A percentile compares a stretch with the other conserved stretches of the same genome.
Conservation (phyloP, 441 rosid species). For the Pelargonium cotyledonis region DNA sequence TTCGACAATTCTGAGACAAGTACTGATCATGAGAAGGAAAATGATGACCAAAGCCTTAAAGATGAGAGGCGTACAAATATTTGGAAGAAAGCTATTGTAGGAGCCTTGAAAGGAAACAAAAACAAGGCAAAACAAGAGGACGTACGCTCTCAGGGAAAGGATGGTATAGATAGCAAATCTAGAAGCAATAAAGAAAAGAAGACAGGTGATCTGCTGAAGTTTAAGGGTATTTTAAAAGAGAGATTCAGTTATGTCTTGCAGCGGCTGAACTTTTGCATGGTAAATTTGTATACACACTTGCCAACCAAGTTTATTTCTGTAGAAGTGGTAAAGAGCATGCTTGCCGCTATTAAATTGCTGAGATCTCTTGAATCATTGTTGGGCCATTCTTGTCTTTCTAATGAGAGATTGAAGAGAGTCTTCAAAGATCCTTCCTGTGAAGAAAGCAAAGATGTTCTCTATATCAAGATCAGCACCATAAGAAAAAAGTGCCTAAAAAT, state of each 20-base stretch:
- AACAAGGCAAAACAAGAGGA: not conserved
- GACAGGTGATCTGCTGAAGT: not conserved
- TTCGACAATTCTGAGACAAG: not conserved
- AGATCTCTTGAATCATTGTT: not conserved
- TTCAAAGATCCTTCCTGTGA: not conserved
- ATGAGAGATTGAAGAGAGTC: not conserved
- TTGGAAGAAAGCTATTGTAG: constrained; percentile 4
- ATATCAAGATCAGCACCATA: not conserved
- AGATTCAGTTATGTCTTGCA: not conserved
- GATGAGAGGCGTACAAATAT: not conserved
- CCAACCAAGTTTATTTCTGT: not conserved
- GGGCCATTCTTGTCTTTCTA: not conserved
- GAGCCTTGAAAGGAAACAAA: not conserved
- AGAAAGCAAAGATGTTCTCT: not conserved
- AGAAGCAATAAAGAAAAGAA: not conserved
- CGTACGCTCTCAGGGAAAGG: not conserved
- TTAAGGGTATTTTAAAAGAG: not conserved
- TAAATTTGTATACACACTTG: not conserved
- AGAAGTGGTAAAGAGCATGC: not conserved
- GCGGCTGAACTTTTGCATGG: constrained; percentile 2
- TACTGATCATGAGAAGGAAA: not conserved
- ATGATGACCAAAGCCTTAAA: not conserved
- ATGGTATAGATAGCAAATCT: no score
- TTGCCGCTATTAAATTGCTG: not conserved
- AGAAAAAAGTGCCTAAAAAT: constrained; percentile 7